Evolutionary conservation across 176 grass and related monocot species (phyloP).

Genomic region (Chloris gayana): DNA sequence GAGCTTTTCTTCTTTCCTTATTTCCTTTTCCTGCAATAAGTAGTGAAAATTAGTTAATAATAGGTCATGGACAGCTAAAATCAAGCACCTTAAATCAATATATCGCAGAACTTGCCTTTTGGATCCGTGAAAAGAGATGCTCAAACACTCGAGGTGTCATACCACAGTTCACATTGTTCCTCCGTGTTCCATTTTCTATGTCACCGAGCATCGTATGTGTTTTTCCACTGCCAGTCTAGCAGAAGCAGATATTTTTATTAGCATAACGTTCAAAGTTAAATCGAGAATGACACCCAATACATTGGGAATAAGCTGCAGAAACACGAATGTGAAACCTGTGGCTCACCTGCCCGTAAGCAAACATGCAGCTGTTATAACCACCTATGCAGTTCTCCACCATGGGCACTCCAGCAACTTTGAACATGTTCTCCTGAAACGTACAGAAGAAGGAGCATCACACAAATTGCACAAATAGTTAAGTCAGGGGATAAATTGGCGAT

Average conservation of each 20-base stretch:
- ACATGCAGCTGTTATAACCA: constrained; percentile 98
- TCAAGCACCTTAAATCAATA: constrained; percentile 8
- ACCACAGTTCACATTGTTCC: constrained; percentile 86
- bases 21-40: constrained; percentile 82
- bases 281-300: background rate
- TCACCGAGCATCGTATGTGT: constrained; percentile 99
- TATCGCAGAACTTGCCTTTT: constrained; percentile 62
- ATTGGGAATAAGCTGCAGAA: background rate
- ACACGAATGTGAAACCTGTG: background rate
- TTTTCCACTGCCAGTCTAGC: constrained; percentile 96
- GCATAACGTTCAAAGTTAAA: background rate
- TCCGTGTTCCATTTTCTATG: constrained; percentile 91
- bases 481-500: background rate
- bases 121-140: constrained; percentile 88
- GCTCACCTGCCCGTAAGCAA: constrained; percentile 95
- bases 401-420: constrained; percentile 88
- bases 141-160: constrained; percentile 99
- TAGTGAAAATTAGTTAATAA: constrained; percentile 24
- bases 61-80: constrained; percentile 4
- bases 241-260: constrained; percentile 21
- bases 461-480: background rate
- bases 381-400: constrained; percentile 98
- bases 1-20: constrained; percentile 82
- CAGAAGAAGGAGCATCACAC: background rate
- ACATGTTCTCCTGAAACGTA: constrained; percentile 73